These are phyloP conservation scores for Neopestalotiopsis sp. DNA, from an alignment of 2,329 filamentous ascomycete species.

Conservation along the genomic window DNA sequence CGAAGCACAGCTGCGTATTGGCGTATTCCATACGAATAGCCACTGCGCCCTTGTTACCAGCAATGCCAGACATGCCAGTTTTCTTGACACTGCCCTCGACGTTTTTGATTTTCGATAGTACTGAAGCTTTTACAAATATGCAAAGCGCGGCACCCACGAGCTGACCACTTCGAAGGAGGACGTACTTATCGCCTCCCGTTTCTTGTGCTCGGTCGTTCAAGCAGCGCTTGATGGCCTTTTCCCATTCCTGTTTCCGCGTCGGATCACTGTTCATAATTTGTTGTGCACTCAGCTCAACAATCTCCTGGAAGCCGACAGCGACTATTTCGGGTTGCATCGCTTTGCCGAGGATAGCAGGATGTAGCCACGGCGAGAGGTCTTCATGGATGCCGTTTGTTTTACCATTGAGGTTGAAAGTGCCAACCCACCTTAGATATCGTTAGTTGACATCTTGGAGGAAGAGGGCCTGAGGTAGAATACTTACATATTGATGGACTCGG, in stretches of 20 bases:
- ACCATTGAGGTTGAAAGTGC: constrained; percentile 95
- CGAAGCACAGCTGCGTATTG: constrained; percentile 90
- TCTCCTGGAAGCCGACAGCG: constrained; percentile 94
- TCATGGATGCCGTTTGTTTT: constrained; percentile 77
- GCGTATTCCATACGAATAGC: constrained; percentile 95
- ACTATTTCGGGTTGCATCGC: constrained; percentile 80
- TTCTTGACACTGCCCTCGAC: constrained; percentile 97
- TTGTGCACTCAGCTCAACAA: constrained; percentile 95
- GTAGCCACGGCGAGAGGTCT: constrained; percentile 87
- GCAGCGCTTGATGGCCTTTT: constrained; percentile 76
- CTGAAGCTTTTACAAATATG: constrained; percentile 84
- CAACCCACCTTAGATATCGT: constrained; percentile 58
- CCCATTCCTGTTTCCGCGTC: constrained; percentile 83
- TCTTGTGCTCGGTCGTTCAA: constrained; percentile 74
- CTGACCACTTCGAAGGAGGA: constrained; percentile 88
- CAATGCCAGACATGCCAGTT: constrained; percentile 92
- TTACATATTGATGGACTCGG: constrained; percentile 76
- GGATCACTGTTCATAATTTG: constrained; percentile 99
- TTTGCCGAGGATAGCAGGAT: constrained; percentile 61
- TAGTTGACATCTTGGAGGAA: neutral
- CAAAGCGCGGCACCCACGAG: constrained; percentile 92
- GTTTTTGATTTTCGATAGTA: constrained; percentile 85
- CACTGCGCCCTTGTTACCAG: constrained; percentile 96
- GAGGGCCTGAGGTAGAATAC: constrained; percentile 23
- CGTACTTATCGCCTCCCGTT: constrained; percentile 77